These are phyloP conservation scores for Candida gigantensis DNA, from an alignment of 1,139 yeast genomes.

Conservation along the genomic window DNA sequence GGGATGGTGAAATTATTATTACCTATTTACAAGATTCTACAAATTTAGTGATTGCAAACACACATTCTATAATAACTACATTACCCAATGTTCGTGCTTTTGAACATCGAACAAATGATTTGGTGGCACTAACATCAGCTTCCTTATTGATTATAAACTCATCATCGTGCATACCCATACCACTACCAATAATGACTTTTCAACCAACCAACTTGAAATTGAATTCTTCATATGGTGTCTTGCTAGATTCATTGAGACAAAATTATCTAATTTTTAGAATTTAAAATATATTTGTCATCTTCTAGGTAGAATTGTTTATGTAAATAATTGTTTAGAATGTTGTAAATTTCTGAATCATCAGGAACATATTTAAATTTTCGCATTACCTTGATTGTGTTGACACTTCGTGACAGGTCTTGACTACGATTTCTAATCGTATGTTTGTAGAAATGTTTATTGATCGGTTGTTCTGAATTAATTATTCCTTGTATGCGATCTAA, in stretches of 20 bases:
- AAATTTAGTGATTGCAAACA: conserved; percentile 20
- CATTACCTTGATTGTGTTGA: too few relatives aligned
- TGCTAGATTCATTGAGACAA: conserved; percentile 40
- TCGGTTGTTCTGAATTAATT: conserved; percentile 16
- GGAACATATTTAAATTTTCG: too few relatives aligned
- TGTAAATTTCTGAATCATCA: conserved; percentile 32
- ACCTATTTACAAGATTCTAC: conserved; percentile 10
- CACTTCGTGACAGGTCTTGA: too few relatives aligned
- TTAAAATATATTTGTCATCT: conserved; percentile 21
- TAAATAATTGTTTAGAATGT: conserved; percentile 31
- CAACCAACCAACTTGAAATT: conserved; percentile 11
- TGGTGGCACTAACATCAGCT: conserved; percentile 11
- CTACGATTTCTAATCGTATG: conserved; percentile 36
- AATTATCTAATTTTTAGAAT: conserved; percentile 37
- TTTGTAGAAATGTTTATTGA: conserved; percentile 30
- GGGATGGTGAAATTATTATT: conserved; percentile 7
- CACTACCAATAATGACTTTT: conserved; percentile 10
- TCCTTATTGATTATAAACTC: conserved; percentile 10
- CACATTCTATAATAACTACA: conserved; percentile 3
- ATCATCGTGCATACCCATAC: conserved; percentile 7
- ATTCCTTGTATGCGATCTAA: conserved; percentile 21
- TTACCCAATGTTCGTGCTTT: conserved; percentile 11
- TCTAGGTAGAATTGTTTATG: conserved; percentile 33
- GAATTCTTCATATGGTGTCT: conserved; percentile 30
- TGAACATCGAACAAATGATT: conserved; percentile 9